Conservation (phyloP, 2,329 filamentous ascomycete genomes). For the Hypoxylon sp. region DNA sequence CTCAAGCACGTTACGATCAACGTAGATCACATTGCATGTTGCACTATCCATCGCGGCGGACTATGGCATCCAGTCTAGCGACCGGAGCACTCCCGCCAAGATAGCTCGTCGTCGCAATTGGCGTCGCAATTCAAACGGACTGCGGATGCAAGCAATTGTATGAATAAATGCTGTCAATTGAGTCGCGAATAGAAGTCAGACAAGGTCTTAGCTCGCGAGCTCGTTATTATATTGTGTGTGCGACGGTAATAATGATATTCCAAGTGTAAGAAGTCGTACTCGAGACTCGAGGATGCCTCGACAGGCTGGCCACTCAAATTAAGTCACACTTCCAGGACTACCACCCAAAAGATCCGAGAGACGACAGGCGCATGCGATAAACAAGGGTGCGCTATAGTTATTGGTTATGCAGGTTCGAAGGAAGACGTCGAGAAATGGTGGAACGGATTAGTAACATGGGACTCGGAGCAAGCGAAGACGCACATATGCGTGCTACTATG, state of each 20-base stretch:
- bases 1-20: slow-evolving; percentile 67
- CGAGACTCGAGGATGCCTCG: slow-evolving; percentile 46
- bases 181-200: slow-evolving; percentile 36
- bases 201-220: slow-evolving; percentile 45
- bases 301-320: slow-evolving; percentile 49
- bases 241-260: slow-evolving; percentile 46
- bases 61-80: slow-evolving; percentile 72
- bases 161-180: slow-evolving; percentile 35
- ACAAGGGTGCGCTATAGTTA: slow-evolving; percentile 37
- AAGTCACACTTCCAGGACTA: slow-evolving; percentile 44
- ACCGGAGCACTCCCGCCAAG: slow-evolving; percentile 71
- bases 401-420: slow-evolving; percentile 46
- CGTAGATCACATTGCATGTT: slow-evolving; percentile 72
- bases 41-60: slow-evolving; percentile 71
- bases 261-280: slow-evolving; percentile 46
- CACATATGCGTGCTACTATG: slow-evolving; percentile 42
- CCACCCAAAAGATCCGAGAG: slow-evolving; percentile 43
- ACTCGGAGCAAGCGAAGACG: slow-evolving; percentile 41
- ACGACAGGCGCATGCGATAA: slow-evolving; percentile 43
- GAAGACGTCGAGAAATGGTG: slow-evolving; percentile 42
- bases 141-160: slow-evolving; percentile 34
- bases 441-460: slow-evolving; percentile 51
- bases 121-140: slow-evolving; percentile 31
- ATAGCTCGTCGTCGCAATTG: slow-evolving; percentile 47
- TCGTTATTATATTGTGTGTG: slow-evolving; percentile 46